Conservation (phyloP, 441 rosid species). For the Biscutella auriculata region DNA sequence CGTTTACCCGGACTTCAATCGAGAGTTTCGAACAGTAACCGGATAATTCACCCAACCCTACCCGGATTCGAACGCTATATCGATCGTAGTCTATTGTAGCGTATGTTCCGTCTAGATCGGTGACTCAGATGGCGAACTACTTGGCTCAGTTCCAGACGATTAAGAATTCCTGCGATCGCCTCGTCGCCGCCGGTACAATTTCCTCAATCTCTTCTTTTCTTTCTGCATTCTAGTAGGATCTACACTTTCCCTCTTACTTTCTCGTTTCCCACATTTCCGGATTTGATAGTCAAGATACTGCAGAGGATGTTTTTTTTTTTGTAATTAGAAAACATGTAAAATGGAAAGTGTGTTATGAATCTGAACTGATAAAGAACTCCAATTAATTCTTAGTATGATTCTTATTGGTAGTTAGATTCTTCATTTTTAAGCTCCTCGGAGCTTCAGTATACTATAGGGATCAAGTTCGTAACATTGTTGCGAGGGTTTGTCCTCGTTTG, state of each 20-base stretch:
- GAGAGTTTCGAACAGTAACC: no score
- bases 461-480: background rate
- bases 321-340: no score
- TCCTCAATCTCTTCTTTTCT: background rate
- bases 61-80: no score
- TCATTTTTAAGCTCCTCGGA: background rate
- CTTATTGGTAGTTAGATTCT: background rate
- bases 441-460: background rate
- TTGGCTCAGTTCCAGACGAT: constrained; percentile 86
- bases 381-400: background rate
- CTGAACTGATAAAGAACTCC: background rate
- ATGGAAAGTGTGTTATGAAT: no score
- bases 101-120: background rate
- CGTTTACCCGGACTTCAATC: no score
- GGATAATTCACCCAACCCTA: no score
- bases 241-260: no score
- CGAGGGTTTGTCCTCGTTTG: background rate
- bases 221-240: no score
- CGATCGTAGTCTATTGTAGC: background rate
- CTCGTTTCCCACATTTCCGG: no score
- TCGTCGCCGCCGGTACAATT: constrained; percentile 68
- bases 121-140: constrained; percentile 65
- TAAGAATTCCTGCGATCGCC: constrained; percentile 61
- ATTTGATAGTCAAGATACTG: no score
- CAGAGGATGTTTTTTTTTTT: no score